Conservation (phyloP, 192 early-diverging fungal genomes). For the Coemansia umbellata region DNA sequence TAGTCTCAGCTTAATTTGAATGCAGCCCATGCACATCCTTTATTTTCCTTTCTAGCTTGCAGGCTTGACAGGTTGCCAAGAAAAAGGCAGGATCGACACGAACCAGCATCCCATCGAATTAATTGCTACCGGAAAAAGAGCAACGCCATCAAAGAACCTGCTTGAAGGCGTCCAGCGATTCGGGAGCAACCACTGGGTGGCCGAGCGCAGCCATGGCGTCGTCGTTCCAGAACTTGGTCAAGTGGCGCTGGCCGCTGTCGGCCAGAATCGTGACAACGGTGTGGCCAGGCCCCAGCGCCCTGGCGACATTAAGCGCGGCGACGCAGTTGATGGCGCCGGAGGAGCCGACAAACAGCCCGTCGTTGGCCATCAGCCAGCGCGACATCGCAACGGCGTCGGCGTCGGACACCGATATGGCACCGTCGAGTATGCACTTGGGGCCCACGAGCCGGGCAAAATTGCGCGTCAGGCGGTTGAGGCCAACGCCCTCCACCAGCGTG, state of each 20-base stretch:
- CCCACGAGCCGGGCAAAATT: slow-evolving; percentile 63
- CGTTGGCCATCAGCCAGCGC: slow-evolving; percentile 64
- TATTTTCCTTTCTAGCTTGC: too few relatives aligned
- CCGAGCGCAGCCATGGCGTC: slow-evolving; percentile 22
- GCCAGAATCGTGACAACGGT: slow-evolving; percentile 88
- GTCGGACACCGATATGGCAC: slow-evolving; percentile 82
- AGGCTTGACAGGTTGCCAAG: too few relatives aligned
- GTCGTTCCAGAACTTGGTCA: slow-evolving; percentile 90
- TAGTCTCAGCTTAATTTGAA: too few relatives aligned
- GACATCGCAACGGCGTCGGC: slow-evolving; percentile 88
- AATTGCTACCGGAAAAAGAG: too few relatives aligned
- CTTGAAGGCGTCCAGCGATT: slow-evolving; percentile 16
- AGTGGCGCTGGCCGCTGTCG: slow-evolving; percentile 86
- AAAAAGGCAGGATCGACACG: too few relatives aligned
- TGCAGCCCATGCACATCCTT: too few relatives aligned
- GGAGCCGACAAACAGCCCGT: slow-evolving; percentile 81
- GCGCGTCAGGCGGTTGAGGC: slow-evolving; percentile 87
- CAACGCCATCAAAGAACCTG: slow-evolving; percentile 7
- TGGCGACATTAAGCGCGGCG: slow-evolving; percentile 75
- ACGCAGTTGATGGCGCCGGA: slow-evolving; percentile 92
- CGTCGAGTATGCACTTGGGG: slow-evolving; percentile 58
- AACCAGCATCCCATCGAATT: too few relatives aligned
- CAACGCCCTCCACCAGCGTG: slow-evolving; percentile 94
- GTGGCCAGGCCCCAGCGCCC: slow-evolving; percentile 79
- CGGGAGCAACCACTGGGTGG: slow-evolving; percentile 4